These are phyloP conservation scores for Nicotiana sylvestris DNA, from an alignment of 257 asterid genomes.

Conservation along the genomic window DNA sequence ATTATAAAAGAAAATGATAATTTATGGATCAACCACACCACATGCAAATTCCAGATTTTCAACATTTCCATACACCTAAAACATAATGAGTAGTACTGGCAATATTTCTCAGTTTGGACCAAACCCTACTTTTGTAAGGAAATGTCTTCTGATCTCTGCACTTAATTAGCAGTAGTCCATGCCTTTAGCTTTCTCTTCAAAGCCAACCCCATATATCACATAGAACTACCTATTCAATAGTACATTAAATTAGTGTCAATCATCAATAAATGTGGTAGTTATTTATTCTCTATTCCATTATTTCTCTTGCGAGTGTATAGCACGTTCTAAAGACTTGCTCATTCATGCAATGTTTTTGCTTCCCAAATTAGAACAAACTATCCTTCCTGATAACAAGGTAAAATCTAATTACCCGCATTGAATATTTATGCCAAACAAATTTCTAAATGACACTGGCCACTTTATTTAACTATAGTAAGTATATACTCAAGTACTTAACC, in stretches of 20 bases:
- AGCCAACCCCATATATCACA: background rate
- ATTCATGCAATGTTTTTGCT: background rate
- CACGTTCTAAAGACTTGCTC: background rate
- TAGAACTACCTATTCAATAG: background rate
- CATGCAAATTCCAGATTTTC: background rate
- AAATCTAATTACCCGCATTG: too few relatives aligned
- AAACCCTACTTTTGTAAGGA: background rate
- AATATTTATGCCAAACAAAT: too few relatives aligned
- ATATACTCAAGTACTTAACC: too few relatives aligned
- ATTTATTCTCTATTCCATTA: background rate
- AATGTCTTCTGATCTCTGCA: background rate
- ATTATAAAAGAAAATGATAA: background rate
- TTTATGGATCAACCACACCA: background rate
- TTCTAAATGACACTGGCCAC: too few relatives aligned
- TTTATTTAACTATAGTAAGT: too few relatives aligned
- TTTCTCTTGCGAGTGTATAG: background rate
- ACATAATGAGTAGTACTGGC: background rate
- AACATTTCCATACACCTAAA: background rate
- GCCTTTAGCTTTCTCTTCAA: background rate
- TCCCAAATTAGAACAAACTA: background rate
- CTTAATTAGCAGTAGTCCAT: background rate
- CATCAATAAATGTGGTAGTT: background rate
- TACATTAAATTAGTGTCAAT: background rate
- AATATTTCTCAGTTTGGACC: background rate
- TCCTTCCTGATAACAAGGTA: background rate